Percentiles rank a stretch among this genome's conserved stretches.
Evolutionary conservation across 768 basidiomycete genomes (phyloP).

Genomic region (Termitomyces heimii): DNA sequence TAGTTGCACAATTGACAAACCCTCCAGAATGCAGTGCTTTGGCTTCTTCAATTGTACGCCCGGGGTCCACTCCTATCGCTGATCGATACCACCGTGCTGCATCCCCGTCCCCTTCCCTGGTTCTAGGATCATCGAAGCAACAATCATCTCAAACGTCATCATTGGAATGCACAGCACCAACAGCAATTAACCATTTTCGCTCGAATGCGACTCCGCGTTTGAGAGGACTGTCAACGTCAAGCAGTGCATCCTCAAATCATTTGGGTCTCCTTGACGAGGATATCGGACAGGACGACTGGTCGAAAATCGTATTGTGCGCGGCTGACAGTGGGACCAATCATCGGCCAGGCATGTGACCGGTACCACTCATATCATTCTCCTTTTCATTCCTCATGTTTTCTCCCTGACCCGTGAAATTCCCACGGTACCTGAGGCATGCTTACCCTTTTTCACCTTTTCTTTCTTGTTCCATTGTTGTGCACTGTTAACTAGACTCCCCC

Average conservation of each 20-base stretch:
- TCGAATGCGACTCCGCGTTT: conserved; percentile 15
- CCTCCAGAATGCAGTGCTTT: conserved; percentile 5
- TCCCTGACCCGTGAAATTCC: not conserved
- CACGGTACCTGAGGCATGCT: not conserved
- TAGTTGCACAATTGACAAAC: not conserved
- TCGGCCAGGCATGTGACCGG: not conserved
- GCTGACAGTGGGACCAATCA: conserved; percentile 36
- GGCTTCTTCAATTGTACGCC: not conserved
- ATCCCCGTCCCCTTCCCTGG: conserved; percentile 15
- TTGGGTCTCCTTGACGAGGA: conserved; percentile 42
- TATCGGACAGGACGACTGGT: conserved; percentile 57
- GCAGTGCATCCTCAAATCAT: conserved; percentile 38
- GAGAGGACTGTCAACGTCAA: conserved; percentile 21
- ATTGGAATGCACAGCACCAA: conserved; percentile 6
- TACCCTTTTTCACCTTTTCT: not conserved
- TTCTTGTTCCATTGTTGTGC: not conserved
- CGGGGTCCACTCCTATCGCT: conserved; percentile 32
- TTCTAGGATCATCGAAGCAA: conserved; percentile 15
- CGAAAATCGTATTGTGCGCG: conserved; percentile 65
- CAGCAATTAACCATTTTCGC: conserved; percentile 17
- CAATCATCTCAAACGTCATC: conserved; percentile 11
- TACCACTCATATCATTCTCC: not conserved
- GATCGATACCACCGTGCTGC: conserved; percentile 22
- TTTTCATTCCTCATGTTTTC: not conserved
- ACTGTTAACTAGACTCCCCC: not conserved